phyloP scores from a whole-genome alignment of 192 early-diverging fungal species.

The Rhizophagus clarus region DNA sequence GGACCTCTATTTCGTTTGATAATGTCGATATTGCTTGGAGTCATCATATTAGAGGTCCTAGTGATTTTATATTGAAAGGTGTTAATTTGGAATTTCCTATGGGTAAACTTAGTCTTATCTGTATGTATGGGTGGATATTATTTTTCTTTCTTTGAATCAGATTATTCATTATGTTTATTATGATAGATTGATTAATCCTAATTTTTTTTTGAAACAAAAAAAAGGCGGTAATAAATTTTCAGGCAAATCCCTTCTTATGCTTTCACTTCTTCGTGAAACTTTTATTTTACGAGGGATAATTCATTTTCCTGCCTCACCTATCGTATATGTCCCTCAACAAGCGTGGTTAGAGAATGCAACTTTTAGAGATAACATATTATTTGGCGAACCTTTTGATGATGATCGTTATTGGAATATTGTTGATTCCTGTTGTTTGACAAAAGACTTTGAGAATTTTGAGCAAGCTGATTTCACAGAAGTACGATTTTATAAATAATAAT shows the following conservation, averaged over 20 bases:
- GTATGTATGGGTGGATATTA: constrained; percentile 35
- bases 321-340: constrained; percentile 79
- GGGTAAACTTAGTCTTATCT: constrained; percentile 50
- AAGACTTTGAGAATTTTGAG: constrained; percentile 59
- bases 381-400: constrained; percentile 56
- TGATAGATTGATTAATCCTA: not conserved
- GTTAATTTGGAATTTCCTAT: constrained; percentile 49
- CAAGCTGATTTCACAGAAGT: constrained; percentile 63
- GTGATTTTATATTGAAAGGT: constrained; percentile 50
- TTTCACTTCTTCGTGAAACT: constrained; percentile 75
- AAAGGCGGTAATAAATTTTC: constrained; percentile 77
- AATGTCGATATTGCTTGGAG: constrained; percentile 54
- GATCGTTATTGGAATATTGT: constrained; percentile 58
- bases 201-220: not conserved
- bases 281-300: constrained; percentile 43
- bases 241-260: constrained; percentile 83
- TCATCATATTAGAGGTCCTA: constrained; percentile 27
- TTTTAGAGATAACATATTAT: constrained; percentile 73
- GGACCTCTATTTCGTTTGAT: constrained; percentile 46
- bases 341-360: constrained; percentile 69
- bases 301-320: constrained; percentile 46
- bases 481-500: not conserved
- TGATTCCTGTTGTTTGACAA: constrained; percentile 58
- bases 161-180: not conserved
- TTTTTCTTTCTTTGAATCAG: not conserved